phyloP scores from a whole-genome alignment of 2,329 filamentous ascomycete genomes.

The Arthrinium phaeospermum region DNA sequence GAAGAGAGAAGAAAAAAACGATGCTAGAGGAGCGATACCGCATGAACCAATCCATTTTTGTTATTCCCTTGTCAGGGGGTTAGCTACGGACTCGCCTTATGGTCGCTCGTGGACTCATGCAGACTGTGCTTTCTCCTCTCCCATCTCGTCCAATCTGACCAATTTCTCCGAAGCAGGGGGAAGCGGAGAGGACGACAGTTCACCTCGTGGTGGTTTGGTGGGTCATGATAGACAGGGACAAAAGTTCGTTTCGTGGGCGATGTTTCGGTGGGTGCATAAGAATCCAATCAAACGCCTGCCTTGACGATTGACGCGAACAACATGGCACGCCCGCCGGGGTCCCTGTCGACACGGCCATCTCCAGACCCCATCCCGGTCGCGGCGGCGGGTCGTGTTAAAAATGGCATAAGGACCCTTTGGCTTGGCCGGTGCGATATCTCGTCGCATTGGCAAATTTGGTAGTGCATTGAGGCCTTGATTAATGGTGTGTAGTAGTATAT shows the following conservation, averaged over 20 bases:
- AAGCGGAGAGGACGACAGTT: not conserved
- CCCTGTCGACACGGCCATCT: conserved; percentile 15
- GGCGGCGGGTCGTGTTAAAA: not conserved
- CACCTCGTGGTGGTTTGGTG: not conserved
- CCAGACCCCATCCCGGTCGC: not conserved
- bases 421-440: not conserved
- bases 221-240: not conserved
- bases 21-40: not conserved
- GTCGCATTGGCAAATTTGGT: not conserved
- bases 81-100: conserved; percentile 1
- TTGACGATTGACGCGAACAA: not conserved
- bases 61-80: not conserved
- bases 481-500: not conserved
- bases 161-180: not conserved
- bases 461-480: conserved; percentile 12
- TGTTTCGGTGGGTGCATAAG: conserved; percentile 6
- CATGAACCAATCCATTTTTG: conserved; percentile 5
- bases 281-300: conserved; percentile 19
- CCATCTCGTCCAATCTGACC: not conserved
- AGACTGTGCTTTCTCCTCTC: not conserved
- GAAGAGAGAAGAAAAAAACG: not conserved
- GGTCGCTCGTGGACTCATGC: conserved; percentile 14
- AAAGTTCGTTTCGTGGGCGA: conserved; percentile 3
- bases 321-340: not conserved
- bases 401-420: not conserved